Conservation (phyloP, 495 filamentous ascomycete genomes). For the Penicillium egyptiacum region DNA sequence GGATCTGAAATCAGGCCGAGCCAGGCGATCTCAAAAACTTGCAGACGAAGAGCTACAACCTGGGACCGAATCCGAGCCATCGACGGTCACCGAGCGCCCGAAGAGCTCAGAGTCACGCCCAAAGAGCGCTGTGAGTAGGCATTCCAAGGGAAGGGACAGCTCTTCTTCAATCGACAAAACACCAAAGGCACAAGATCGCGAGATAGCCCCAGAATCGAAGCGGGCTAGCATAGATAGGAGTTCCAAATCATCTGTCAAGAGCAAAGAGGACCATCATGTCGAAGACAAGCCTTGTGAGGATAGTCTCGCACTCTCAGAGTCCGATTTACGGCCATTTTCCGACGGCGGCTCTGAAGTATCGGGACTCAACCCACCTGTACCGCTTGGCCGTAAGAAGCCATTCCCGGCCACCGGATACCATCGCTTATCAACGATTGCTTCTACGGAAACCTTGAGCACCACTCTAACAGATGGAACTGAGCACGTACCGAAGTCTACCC, state of each 20-base stretch:
- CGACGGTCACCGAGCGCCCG: constrained; percentile 28
- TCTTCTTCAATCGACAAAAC: constrained; percentile 15
- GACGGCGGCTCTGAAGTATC: constrained; percentile 42
- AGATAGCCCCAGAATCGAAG: constrained; percentile 4
- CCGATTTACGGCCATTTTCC: constrained; percentile 32
- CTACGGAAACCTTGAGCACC: constrained; percentile 58
- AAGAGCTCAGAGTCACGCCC: constrained; percentile 24
- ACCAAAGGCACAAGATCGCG: constrained; percentile 16
- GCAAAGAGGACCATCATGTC: constrained; percentile 19
- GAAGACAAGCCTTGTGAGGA: constrained; percentile 25
- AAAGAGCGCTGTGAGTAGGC: constrained; percentile 29
- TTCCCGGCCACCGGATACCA: constrained; percentile 65
- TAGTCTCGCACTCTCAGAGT: constrained; percentile 28
- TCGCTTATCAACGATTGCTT: constrained; percentile 71
- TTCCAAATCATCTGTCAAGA: constrained; percentile 6
- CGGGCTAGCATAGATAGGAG: constrained; percentile 12
- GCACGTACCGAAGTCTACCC: constrained; percentile 12
- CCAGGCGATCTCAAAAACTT: constrained; percentile 29
- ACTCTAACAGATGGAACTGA: constrained; percentile 37
- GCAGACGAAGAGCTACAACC: constrained; percentile 20
- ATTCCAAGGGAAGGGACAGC: constrained; percentile 30
- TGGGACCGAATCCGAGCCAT: constrained; percentile 24
- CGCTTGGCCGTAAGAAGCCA: constrained; percentile 46
- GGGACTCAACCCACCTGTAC: constrained; percentile 39
- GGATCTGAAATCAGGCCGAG: constrained; percentile 39